Conservation (phyloP, 257 asterid species). For the Fraxinus americana region DNA sequence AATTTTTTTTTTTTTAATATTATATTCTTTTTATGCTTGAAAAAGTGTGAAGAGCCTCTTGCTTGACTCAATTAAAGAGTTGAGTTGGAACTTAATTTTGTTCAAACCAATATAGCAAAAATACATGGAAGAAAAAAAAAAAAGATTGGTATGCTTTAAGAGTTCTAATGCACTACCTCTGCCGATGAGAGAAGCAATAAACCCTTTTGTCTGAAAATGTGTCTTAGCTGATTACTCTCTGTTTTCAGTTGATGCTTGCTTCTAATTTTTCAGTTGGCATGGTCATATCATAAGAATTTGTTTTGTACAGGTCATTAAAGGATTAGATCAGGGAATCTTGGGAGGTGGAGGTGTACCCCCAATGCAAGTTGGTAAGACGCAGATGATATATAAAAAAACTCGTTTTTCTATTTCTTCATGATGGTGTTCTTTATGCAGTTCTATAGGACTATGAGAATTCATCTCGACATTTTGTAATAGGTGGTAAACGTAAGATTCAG, state of each 20-base stretch:
- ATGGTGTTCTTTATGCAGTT: not conserved
- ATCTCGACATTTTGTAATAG: conserved; percentile 33
- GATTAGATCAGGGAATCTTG: conserved; percentile 87
- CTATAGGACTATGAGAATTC: not conserved
- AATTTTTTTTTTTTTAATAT: not conserved
- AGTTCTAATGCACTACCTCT: not conserved
- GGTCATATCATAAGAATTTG: not conserved
- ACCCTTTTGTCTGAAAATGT: not conserved
- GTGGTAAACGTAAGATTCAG: conserved; percentile 85
- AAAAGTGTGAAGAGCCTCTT: not conserved
- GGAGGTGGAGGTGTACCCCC: conserved; percentile 96
- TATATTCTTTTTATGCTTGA: not conserved
- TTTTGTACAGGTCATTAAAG: conserved; percentile 65
- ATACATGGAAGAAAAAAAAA: too few relatives aligned
- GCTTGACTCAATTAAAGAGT: not conserved
- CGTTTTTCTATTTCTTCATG: not conserved
- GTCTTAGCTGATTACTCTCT: not conserved
- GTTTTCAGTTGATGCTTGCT: not conserved
- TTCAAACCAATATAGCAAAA: not conserved
- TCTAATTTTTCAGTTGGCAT: not conserved
- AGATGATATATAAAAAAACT: not conserved
- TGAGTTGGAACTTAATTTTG: not conserved
- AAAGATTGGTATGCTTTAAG: not conserved
- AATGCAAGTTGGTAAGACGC: conserved; percentile 78
- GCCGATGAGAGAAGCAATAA: not conserved